Percentiles rank a stretch among this genome's conserved stretches.
Conservation (phyloP, 108 stramenopile species). For the Fragilariopsis cylindrus region DNA sequence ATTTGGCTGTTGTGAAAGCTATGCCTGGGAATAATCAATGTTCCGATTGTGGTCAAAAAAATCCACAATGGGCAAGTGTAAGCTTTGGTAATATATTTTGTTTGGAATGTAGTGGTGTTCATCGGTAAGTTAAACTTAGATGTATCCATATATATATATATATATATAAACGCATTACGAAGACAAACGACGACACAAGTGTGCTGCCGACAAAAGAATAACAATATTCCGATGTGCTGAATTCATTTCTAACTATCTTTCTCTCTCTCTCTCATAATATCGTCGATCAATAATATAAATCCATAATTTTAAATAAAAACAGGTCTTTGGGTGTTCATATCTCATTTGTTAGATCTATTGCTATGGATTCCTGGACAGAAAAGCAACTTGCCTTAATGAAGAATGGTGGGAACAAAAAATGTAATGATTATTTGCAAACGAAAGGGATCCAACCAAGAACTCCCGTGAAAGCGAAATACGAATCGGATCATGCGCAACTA, state of each 20-base stretch:
- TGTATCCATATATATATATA: neutral
- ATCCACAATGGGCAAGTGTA: conserved; percentile 97
- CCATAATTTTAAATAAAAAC: neutral
- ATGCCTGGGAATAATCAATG: conserved; percentile 86
- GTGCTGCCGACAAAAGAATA: neutral
- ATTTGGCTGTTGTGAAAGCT: conserved; percentile 73
- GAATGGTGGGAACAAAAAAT: conserved; percentile 80
- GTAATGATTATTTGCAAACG: conserved; percentile 56
- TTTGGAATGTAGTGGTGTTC: conserved; percentile 96
- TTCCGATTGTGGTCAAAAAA: conserved; percentile 94
- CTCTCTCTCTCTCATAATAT: no score
- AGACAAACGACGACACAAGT: neutral
- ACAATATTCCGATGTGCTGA: no score
- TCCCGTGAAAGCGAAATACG: conserved; percentile 85
- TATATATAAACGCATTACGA: neutral
- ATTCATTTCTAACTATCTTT: no score
- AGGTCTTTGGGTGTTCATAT: conserved; percentile 95
- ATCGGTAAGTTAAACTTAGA: conserved; percentile 63
- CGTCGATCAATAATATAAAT: neutral
- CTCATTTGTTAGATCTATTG: conserved; percentile 95
- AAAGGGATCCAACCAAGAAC: conserved; percentile 64
- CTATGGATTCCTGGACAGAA: conserved; percentile 97
- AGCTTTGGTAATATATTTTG: conserved; percentile 96
- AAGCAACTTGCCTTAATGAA: conserved; percentile 83
- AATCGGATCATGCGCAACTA: conserved; percentile 78